Evolutionary conservation across 306 rosid species (phyloP).

Genomic region (Cicer yamashitae): DNA sequence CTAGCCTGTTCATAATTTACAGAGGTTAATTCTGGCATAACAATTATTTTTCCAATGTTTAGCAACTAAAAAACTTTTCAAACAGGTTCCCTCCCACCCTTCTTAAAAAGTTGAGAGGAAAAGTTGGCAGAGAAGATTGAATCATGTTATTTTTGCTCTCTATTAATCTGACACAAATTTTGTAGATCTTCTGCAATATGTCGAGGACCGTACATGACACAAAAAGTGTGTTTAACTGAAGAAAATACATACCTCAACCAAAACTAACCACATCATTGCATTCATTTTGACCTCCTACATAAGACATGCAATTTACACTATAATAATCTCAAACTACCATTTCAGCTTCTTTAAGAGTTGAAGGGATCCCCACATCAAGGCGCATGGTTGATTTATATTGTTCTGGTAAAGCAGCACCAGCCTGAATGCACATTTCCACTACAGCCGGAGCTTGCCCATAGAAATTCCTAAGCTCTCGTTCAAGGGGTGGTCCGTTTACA

Average conservation of each 20-base stretch:
- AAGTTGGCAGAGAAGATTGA: background rate
- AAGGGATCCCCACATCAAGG: conserved; percentile 90
- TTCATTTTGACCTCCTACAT: conserved; percentile 37
- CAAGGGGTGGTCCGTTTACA: conserved; percentile 71
- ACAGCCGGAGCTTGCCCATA: conserved; percentile 91
- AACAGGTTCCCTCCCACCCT: background rate
- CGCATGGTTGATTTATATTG: conserved; percentile 87
- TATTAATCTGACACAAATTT: background rate
- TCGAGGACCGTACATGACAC: background rate
- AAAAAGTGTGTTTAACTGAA: conserved; percentile 1
- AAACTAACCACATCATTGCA: conserved; percentile 1
- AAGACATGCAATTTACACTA: conserved; percentile 28
- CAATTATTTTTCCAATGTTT: background rate
- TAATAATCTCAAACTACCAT: conserved; percentile 80
- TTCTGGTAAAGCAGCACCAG: conserved; percentile 84
- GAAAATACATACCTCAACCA: background rate
- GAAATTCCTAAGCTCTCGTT: conserved; percentile 76
- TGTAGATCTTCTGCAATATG: background rate
- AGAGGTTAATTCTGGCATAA: background rate
- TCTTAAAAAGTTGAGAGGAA: conserved; percentile 1
- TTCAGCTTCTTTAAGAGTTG: conserved; percentile 73
- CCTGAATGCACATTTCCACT: conserved; percentile 93
- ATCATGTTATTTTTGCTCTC: background rate
- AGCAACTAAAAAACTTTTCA: background rate
- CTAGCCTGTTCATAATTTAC: background rate